Percentiles rank a stretch among this genome's conserved stretches.
phyloP scores from a whole-genome alignment of 805 yeast species.

The Metschnikowia aberdeeniae region DNA sequence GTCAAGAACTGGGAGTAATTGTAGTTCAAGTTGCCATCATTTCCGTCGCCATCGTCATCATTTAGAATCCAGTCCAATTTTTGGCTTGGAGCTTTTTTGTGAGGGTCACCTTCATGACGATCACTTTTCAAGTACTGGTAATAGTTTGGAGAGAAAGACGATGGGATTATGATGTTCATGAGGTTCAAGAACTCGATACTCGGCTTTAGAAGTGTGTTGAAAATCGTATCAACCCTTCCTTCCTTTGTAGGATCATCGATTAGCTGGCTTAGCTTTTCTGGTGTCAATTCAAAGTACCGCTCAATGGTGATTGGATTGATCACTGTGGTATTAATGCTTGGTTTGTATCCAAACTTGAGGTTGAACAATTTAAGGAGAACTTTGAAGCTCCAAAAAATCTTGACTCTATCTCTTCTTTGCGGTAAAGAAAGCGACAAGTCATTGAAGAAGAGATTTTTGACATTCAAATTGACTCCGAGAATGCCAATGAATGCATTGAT shows the following conservation, averaged over 20 bases:
- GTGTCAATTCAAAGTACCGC: conserved; percentile 41
- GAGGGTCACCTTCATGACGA: conserved; percentile 14
- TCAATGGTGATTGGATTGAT: conserved; percentile 46
- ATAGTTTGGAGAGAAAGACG: conserved; percentile 44
- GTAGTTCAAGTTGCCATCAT: conserved; percentile 44
- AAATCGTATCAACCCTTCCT: conserved; percentile 26
- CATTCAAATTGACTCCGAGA: conserved; percentile 39
- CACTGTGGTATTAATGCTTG: conserved; percentile 43
- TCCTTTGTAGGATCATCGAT: conserved; percentile 18
- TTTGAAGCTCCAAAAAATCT: conserved; percentile 46
- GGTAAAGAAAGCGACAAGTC: conserved; percentile 39
- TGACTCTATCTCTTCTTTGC: conserved; percentile 37
- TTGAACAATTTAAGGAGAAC: conserved; percentile 40
- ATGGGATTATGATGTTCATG: conserved; percentile 42
- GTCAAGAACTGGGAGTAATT: conserved; percentile 40
- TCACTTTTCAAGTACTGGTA: conserved; percentile 36
- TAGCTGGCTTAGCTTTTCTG: conserved; percentile 37
- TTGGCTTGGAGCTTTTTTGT: conserved; percentile 14
- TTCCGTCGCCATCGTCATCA: conserved; percentile 46
- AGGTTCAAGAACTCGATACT: conserved; percentile 42
- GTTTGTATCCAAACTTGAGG: conserved; percentile 43
- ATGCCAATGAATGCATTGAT: conserved; percentile 43
- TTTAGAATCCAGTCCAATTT: conserved; percentile 41
- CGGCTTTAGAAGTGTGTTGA: conserved; percentile 35
- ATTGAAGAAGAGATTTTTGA: conserved; percentile 41